Evolutionary conservation across 805 yeast species (phyloP).

Genomic region (Sugiyamaella marilandica): DNA sequence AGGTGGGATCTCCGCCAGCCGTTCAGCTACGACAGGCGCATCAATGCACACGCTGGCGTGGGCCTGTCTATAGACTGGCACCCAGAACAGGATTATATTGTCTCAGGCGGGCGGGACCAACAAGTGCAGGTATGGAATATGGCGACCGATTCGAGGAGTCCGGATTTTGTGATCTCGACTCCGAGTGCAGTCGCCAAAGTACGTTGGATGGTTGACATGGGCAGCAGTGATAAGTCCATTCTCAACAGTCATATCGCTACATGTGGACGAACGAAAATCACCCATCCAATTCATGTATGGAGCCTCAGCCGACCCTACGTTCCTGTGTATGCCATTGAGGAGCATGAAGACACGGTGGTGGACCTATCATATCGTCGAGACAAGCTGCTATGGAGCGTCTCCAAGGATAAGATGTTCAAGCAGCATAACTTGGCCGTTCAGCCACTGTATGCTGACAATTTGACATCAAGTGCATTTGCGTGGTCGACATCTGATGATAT

Average conservation of each 20-base stretch:
- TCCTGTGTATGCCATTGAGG: conserved; percentile 53
- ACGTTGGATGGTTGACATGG: conserved; percentile 51
- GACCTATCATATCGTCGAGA: conserved; percentile 56
- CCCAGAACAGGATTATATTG: conserved; percentile 71
- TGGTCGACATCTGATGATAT: conserved; percentile 57
- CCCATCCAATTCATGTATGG: conserved; percentile 61
- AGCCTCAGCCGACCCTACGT: conserved; percentile 65
- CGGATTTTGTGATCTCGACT: conserved; percentile 68
- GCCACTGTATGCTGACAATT: conserved; percentile 43
- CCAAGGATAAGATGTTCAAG: conserved; percentile 46
- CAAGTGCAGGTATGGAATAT: conserved; percentile 73
- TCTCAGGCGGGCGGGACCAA: conserved; percentile 91
- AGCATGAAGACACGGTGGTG: conserved; percentile 47
- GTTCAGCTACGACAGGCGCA: conserved; percentile 54
- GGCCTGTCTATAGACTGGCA: conserved; percentile 88
- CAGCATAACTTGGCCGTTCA: conserved; percentile 46
- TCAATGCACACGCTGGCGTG: conserved; percentile 89
- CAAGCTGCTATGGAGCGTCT: conserved; percentile 43
- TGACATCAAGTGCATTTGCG: conserved; percentile 47
- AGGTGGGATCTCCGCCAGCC: conserved; percentile 82
- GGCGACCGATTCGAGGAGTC: conserved; percentile 41
- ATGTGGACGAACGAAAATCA: conserved; percentile 63
- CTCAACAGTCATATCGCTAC: conserved; percentile 50
- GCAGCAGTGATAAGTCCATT: conserved; percentile 12
- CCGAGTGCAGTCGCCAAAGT: conserved; percentile 77